Base-by-base conservation (phyloP, 23 red algal genomes). In the Cyanidiococcus yangmingshanensis region DNA sequence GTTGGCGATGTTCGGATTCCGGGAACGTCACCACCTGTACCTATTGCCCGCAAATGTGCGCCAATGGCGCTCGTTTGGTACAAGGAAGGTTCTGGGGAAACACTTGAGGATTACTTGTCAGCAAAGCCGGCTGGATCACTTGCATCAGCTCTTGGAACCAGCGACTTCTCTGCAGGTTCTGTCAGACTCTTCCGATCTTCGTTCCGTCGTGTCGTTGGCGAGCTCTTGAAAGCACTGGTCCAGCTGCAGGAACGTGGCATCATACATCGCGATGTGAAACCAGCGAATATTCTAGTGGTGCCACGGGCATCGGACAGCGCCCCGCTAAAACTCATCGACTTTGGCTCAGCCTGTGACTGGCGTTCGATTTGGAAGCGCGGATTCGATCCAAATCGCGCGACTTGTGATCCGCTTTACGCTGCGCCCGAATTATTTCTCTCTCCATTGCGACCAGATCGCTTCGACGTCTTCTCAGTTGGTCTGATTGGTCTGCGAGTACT, bases 191-290 rank as follows among this genome's bases (percentile, higher is more conserved):
- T 25, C 63, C 63, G 63, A 12, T 32, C n/a, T 29, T 39, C 79
- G 25, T 92, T 87, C 37, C 71, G 80, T 12, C 2, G n/a, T 1
- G 74, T 92, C 27, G 75, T 87, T 39, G 41, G 40, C 0, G 58
- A 67, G 15, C 79, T 92, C 54, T 50, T 92, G 25, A 40, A 37
- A 1, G 84, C 80, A 25, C 40, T 92, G 27, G 58, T 37, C 0
- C 80, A 87, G 58, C 59, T 92, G 67, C 89, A 92, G 45, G 67
- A 37, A 0, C 41, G 29, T 31, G 89, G 89, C n/a, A 63, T 92
- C 31, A 82, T 87, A 34, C 89, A 92, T 79, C 80, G 89, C 0
- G 89, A 92, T 33, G 76, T 92, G 39, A 92, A 92, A 38, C 89
- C 89, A 1, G 29, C 57, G 34, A 92, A 92, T 59, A 58, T 92